phyloP scores from a whole-genome alignment of 2,329 filamentous ascomycete genomes.

The Fusarium odoratissimum region DNA sequence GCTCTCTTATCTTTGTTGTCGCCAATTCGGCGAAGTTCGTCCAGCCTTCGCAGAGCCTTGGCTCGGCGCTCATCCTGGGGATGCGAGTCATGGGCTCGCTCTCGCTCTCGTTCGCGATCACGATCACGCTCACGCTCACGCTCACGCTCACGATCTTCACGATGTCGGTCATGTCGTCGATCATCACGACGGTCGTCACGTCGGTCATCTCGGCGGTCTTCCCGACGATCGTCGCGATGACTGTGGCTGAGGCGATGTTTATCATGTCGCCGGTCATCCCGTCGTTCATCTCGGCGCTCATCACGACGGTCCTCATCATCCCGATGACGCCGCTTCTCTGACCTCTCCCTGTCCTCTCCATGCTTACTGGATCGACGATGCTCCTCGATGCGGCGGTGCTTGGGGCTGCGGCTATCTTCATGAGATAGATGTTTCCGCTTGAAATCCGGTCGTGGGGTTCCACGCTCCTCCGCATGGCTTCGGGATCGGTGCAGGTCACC shows the following conservation, averaged over 20 bases:
- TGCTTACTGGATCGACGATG: conserved; percentile 52
- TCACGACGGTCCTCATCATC: conserved; percentile 42
- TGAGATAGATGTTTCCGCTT: conserved; percentile 71
- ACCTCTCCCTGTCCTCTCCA: conserved; percentile 53
- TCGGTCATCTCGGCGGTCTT: conserved; percentile 34
- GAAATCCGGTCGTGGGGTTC: conserved; percentile 63
- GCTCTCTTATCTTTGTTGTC: conserved; percentile 63
- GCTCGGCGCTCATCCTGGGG: conserved; percentile 56
- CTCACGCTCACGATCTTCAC: conserved; percentile 21
- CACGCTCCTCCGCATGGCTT: conserved; percentile 63
- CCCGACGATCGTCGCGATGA: conserved; percentile 37
- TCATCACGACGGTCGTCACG: conserved; percentile 39
- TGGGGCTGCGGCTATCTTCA: conserved; percentile 57
- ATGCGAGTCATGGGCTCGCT: conserved; percentile 44
- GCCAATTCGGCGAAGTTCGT: conserved; percentile 58
- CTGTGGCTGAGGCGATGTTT: conserved; percentile 38
- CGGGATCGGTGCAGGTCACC: conserved; percentile 63
- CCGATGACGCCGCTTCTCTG: conserved; percentile 41
- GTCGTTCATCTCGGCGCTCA: conserved; percentile 37
- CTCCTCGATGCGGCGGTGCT: conserved; percentile 57
- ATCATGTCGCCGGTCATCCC: conserved; percentile 36
- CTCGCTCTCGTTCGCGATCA: conserved; percentile 42
- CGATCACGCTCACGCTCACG: conserved; percentile 41
- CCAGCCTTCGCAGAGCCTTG: conserved; percentile 55
- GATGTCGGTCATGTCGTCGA: conserved; percentile 35